A percentile compares a stretch with the other conserved stretches of the same genome.
Evolutionary conservation across 1,284 basidiomycete species (phyloP).

Genomic region (Malassezia brasiliensis): DNA sequence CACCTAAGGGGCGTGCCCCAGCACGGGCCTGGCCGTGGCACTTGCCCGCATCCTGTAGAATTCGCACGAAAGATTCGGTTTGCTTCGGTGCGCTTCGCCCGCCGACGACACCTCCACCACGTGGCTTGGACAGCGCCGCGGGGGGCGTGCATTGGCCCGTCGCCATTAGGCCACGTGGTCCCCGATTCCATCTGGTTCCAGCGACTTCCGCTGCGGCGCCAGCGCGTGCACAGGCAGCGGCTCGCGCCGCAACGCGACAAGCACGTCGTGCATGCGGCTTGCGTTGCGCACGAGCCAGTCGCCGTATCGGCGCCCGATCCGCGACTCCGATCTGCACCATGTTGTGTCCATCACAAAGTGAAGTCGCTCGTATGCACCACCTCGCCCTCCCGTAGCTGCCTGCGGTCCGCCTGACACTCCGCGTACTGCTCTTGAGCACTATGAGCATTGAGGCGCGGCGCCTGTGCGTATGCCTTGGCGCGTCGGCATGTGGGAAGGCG

Average conservation of each 20-base stretch:
- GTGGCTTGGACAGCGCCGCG: too few species aligned
- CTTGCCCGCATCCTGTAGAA: constrained; percentile 15
- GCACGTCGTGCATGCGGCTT: constrained; percentile 36
- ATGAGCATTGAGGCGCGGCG: constrained; percentile 69
- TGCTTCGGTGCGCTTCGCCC: constrained; percentile 12
- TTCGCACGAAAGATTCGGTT: constrained; percentile 15
- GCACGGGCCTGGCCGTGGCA: not conserved
- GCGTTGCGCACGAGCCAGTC: constrained; percentile 80
- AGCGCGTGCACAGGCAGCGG: constrained; percentile 24
- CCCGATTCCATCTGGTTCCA: not conserved
- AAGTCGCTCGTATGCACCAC: constrained; percentile 81
- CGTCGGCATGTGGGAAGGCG: constrained; percentile 74
- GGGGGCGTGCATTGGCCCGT: not conserved
- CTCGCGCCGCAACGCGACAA: constrained; percentile 30
- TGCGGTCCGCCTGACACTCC: constrained; percentile 59
- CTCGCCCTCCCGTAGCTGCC: constrained; percentile 68
- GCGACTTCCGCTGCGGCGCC: not conserved
- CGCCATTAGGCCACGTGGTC: not conserved
- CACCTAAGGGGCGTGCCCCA: not conserved
- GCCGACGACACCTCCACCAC: not conserved
- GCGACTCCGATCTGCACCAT: constrained; percentile 94
- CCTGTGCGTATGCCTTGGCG: constrained; percentile 54
- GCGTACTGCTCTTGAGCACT: constrained; percentile 74
- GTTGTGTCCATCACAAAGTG: constrained; percentile 88
- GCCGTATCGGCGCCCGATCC: constrained; percentile 79